These are phyloP conservation scores for Aspergillus bombycis DNA, from an alignment of 2,329 filamentous ascomycete species.

Conservation along the genomic window DNA sequence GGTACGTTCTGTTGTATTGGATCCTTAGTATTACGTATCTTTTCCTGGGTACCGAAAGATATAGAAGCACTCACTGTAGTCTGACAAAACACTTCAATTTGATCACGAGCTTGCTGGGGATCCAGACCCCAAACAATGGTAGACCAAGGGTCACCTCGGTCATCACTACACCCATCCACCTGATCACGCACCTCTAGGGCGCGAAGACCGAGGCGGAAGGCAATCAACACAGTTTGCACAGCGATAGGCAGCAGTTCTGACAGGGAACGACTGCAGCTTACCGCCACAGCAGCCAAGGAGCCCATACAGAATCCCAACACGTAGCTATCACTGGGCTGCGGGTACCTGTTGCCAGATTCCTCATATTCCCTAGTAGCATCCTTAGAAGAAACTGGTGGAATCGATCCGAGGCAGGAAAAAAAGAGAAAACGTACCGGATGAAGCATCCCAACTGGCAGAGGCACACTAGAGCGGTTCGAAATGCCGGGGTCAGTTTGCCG, in stretches of 20 bases:
- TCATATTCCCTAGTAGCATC: too few relatives aligned
- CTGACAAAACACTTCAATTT: too few relatives aligned
- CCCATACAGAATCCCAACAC: too few relatives aligned
- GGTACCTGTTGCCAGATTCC: too few relatives aligned
- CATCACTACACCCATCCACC: not conserved
- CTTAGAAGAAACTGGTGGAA: too few relatives aligned
- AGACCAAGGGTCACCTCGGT: not conserved
- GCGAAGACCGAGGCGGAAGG: conserved; percentile 35
- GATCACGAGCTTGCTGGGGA: too few relatives aligned
- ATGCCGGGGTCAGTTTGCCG: conserved; percentile 3
- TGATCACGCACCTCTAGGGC: conserved; percentile 6
- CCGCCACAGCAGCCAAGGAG: conserved; percentile 30
- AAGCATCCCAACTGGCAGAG: conserved; percentile 15
- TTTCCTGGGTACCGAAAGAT: too few relatives aligned
- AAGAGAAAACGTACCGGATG: conserved; percentile 5
- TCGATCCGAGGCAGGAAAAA: too few relatives aligned
- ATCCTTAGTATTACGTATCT: too few relatives aligned
- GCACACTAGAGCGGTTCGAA: conserved; percentile 14
- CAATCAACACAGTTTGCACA: conserved; percentile 39
- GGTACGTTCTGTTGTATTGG: too few relatives aligned
- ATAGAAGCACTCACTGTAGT: too few relatives aligned
- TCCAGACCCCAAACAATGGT: not conserved
- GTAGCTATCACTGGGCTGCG: too few relatives aligned
- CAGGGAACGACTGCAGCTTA: conserved; percentile 32
- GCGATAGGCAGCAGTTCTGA: conserved; percentile 39